phyloP scores from a whole-genome alignment of 352 stramenopile genomes.

The Phytophthora meadii region DNA sequence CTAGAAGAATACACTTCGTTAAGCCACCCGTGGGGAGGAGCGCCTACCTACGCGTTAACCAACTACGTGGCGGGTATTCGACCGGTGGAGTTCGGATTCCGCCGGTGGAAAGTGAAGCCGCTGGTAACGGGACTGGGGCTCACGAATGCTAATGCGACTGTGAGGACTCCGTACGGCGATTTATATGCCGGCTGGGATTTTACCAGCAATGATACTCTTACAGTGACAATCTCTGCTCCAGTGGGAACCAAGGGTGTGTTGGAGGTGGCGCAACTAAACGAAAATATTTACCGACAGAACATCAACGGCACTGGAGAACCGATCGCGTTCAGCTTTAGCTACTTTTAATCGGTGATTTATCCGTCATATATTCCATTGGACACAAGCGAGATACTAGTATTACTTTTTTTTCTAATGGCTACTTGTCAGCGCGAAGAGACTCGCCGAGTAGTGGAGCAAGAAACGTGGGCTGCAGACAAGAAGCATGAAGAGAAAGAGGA shows the following conservation, averaged over 20 bases:
- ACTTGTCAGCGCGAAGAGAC: constrained; percentile 71
- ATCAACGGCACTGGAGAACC: no score
- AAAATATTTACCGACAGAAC: no score
- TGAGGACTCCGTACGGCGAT: constrained; percentile 32
- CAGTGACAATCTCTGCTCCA: constrained; percentile 24
- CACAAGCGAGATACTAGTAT: constrained; percentile 6
- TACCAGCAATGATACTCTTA: constrained; percentile 2
- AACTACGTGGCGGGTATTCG: constrained; percentile 40
- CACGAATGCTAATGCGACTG: constrained; percentile 28
- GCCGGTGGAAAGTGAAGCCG: constrained; percentile 40
- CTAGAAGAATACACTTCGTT: constrained; percentile 19
- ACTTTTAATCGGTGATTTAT: no score
- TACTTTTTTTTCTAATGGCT: constrained; percentile 77
- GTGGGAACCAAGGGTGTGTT: constrained; percentile 10
- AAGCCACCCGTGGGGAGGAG: constrained; percentile 37
- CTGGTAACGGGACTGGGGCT: constrained; percentile 29
- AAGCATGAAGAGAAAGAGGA: constrained; percentile 34
- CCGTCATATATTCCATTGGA: no score
- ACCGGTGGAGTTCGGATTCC: constrained; percentile 34
- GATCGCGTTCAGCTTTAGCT: no score
- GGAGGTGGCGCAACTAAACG: no score
- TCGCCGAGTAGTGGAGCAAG: constrained; percentile 66
- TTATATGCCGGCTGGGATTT: constrained; percentile 15
- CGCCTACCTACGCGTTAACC: constrained; percentile 36
- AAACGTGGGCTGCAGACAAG: constrained; percentile 55